phyloP scores from a whole-genome alignment of 768 basidiomycete species.

The Exidia glandulosa region DNA sequence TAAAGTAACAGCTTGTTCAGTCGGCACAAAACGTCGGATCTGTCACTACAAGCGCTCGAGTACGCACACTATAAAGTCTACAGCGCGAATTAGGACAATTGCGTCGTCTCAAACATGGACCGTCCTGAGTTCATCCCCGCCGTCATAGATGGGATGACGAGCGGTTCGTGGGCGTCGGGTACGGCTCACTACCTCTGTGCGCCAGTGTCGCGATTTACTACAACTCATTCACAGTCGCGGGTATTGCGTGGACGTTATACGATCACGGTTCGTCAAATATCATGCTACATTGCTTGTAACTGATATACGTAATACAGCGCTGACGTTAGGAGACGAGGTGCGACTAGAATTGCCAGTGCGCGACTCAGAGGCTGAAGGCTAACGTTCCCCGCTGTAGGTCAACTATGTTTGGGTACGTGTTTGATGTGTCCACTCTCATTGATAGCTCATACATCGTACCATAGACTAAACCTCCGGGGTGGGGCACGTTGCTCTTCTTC shows the following conservation, averaged over 20 bases:
- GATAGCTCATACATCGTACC: neutral
- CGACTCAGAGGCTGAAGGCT: neutral
- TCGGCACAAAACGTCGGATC: too few relatives aligned
- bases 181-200: too few relatives aligned
- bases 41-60: too few relatives aligned
- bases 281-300: too few relatives aligned
- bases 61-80: too few relatives aligned
- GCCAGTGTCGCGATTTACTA: too few relatives aligned
- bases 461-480: neutral
- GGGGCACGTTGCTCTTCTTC: neutral
- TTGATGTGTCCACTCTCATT: neutral
- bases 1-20: too few relatives aligned
- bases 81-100: too few relatives aligned
- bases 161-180: too few relatives aligned
- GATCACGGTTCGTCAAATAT: neutral
- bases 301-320: neutral
- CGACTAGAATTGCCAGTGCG: neutral
- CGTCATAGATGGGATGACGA: too few relatives aligned
- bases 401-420: neutral
- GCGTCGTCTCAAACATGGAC: too few relatives aligned
- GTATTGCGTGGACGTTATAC: neutral
- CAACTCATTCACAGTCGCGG: neutral
- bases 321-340: neutral
- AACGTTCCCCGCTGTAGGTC: neutral
- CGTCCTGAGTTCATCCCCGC: too few relatives aligned